These are phyloP conservation scores for Oehlia diaphana DNA, from an alignment of 192 early-diverging fungal genomes.

Conservation along the genomic window DNA sequence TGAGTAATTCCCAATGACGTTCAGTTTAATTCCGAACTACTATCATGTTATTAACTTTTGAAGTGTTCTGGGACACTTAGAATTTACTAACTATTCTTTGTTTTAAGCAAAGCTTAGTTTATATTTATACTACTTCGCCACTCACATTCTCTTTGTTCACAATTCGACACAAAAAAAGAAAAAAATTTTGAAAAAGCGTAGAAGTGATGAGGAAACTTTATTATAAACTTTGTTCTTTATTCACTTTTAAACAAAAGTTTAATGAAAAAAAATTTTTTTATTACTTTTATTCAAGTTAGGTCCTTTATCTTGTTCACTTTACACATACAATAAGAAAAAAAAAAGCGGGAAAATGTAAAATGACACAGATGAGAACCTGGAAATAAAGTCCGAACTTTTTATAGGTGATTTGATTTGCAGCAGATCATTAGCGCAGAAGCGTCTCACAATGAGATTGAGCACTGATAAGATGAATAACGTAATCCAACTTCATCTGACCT, in stretches of 20 bases:
- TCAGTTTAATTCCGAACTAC: too few relatives aligned
- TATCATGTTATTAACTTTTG: neutral
- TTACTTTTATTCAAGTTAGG: neutral
- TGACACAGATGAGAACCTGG: neutral
- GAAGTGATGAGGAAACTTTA: neutral
- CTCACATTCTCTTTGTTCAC: neutral
- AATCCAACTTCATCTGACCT: too few relatives aligned
- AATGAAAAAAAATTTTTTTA: neutral
- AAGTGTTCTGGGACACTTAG: neutral
- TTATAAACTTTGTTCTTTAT: constrained; percentile 1
- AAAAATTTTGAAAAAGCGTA: neutral
- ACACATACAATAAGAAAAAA: neutral
- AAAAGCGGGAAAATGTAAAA: neutral
- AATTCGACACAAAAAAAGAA: neutral
- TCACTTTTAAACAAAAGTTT: neutral
- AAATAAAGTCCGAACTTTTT: neutral
- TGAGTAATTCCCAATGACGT: neutral
- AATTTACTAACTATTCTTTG: neutral
- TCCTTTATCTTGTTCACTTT: neutral
- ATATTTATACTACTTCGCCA: neutral
- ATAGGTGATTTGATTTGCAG: neutral
- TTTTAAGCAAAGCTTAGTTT: neutral
- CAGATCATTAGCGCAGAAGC: neutral
- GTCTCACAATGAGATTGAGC: too few relatives aligned
- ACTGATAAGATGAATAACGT: too few relatives aligned